Evolutionary conservation across 2,329 filamentous ascomycete species (phyloP).

Genomic region (Helotiales sp.): DNA sequence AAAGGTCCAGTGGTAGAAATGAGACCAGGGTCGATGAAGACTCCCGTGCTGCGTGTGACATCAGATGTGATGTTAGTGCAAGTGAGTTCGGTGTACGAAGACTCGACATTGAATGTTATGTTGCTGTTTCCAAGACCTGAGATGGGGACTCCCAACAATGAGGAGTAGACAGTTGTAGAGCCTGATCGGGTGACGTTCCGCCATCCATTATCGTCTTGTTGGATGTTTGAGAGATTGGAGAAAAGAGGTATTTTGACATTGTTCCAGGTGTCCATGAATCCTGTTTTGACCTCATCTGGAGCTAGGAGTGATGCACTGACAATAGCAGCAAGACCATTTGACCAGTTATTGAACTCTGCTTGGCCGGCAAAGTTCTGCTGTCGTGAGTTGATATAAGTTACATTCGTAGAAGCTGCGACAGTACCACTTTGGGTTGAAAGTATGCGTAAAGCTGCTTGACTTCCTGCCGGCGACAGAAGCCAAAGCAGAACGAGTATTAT

Average conservation of each 20-base stretch:
- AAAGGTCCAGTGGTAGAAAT: slow-evolving; percentile 24
- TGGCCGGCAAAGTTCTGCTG: slow-evolving; percentile 20
- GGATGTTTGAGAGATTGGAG: slow-evolving; percentile 16
- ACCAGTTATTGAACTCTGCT: slow-evolving; percentile 18
- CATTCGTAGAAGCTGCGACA: neutral
- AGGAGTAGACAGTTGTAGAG: slow-evolving; percentile 16
- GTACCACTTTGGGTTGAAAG: slow-evolving; percentile 5
- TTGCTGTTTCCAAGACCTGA: slow-evolving; percentile 14
- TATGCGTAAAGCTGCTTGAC: slow-evolving; percentile 19
- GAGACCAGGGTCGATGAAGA: slow-evolving; percentile 21
- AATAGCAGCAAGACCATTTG: slow-evolving; percentile 20
- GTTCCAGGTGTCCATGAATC: slow-evolving; percentile 20
- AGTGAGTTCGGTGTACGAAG: slow-evolving; percentile 22
- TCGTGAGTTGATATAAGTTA: slow-evolving; percentile 18
- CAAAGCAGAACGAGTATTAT: slow-evolving; percentile 17
- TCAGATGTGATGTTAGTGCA: slow-evolving; percentile 21
- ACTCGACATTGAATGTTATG: slow-evolving; percentile 23
- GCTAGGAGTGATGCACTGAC: slow-evolving; percentile 22
- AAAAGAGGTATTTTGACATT: slow-evolving; percentile 27
- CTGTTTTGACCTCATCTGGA: slow-evolving; percentile 17
- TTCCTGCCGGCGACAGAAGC: slow-evolving; percentile 20
- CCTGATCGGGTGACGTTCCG: slow-evolving; percentile 7
- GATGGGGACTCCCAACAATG: slow-evolving; percentile 25
- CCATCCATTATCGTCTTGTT: slow-evolving; percentile 22
- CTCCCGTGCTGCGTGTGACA: slow-evolving; percentile 4